These are phyloP conservation scores for Sicyos baderoa DNA, from an alignment of 306 rosid species.

Conservation along the genomic window DNA sequence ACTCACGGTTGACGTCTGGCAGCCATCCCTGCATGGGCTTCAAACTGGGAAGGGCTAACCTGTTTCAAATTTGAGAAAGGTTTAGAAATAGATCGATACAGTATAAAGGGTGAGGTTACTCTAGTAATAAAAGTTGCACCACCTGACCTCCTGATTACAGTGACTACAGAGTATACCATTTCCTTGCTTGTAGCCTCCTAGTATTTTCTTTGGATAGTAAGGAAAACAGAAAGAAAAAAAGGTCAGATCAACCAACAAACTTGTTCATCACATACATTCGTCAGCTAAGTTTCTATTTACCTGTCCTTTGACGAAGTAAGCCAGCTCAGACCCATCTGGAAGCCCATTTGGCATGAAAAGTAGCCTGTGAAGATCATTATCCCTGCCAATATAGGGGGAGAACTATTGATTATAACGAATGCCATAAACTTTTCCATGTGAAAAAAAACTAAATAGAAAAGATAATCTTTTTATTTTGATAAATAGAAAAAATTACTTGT, in stretches of 20 bases:
- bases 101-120: neutral
- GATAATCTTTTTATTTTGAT: neutral
- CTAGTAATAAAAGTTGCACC: slow-evolving; percentile 11
- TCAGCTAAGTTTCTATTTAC: slow-evolving; percentile 26
- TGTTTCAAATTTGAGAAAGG: slow-evolving; percentile 30
- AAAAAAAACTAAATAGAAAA: neutral
- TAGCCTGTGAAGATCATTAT: slow-evolving; percentile 81
- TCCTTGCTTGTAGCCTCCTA: slow-evolving; percentile 95
- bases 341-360: slow-evolving; percentile 95
- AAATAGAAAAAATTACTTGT: neutral
- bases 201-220: slow-evolving; percentile 42
- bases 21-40: slow-evolving; percentile 99
- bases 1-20: slow-evolving; percentile 99
- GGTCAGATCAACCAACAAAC: slow-evolving; percentile 9
- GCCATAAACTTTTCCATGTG: neutral
- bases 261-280: slow-evolving; percentile 3
- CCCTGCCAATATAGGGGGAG: slow-evolving; percentile 43
- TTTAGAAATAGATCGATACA: slow-evolving; percentile 12
- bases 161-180: slow-evolving; percentile 81
- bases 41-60: slow-evolving; percentile 99
- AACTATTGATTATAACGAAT: neutral
- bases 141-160: slow-evolving; percentile 69
- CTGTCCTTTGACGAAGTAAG: slow-evolving; percentile 93
- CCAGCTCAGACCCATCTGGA: slow-evolving; percentile 96
- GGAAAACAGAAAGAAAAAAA: neutral